Percentiles rank a stretch among this genome's conserved stretches.
Evolutionary conservation across 805 yeast species (phyloP).

Genomic region (Saccharomycopsis oosterbeekiorum): DNA sequence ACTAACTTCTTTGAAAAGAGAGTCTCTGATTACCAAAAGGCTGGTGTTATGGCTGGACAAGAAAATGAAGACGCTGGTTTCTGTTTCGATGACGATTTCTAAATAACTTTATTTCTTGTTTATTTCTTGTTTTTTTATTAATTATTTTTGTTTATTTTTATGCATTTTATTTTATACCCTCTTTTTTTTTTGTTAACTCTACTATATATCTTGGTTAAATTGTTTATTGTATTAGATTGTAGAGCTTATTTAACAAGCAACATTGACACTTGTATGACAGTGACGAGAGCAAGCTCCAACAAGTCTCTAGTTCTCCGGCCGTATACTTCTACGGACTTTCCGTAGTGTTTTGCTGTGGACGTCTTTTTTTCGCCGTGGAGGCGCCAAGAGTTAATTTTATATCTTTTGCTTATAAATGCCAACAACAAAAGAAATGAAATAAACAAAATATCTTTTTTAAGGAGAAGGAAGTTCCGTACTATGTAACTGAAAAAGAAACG

Average conservation of each 20-base stretch:
- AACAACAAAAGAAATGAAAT: no score
- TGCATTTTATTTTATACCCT: not conserved
- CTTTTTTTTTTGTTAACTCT: not conserved
- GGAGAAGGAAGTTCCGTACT: not conserved
- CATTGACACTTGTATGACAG: no score
- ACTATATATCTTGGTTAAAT: not conserved
- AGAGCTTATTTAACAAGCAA: not conserved
- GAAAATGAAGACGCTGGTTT: conserved; percentile 47
- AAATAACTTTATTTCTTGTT: conserved; percentile 22
- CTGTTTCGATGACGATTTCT: conserved; percentile 90
- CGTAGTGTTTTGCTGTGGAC: not conserved
- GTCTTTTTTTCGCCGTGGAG: not conserved
- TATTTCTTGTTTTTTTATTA: not conserved
- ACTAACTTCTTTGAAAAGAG: conserved; percentile 98
- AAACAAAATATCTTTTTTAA: not conserved
- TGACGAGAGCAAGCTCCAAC: no score
- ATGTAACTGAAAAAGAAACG: not conserved
- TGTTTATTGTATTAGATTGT: not conserved
- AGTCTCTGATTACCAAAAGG: conserved; percentile 97
- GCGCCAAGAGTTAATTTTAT: no score
- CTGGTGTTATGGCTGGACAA: conserved; percentile 89
- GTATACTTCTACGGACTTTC: not conserved
- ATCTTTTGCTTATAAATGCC: no score
- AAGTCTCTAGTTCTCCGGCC: no score
- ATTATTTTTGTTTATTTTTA: not conserved